phyloP scores from a whole-genome alignment of 225 moss, liverwort and hornwort species.

The Sphagnum contortum region DNA sequence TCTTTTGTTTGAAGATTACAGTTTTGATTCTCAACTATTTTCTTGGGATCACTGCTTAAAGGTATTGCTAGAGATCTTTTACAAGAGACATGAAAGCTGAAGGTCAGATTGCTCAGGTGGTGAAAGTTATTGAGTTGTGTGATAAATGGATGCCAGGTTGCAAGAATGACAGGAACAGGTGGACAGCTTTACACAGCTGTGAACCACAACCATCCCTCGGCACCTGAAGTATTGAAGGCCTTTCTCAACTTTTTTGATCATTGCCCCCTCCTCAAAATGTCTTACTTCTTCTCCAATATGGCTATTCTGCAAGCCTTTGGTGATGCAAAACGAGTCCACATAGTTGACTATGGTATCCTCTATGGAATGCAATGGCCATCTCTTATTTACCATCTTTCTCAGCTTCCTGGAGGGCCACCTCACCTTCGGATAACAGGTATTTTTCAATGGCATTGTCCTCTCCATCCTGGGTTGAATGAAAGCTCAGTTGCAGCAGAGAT shows the following conservation, averaged over 20 bases:
- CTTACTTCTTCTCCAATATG: slow-evolving; percentile 49
- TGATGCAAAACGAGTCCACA: slow-evolving; percentile 47
- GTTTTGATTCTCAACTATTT: too few species aligned
- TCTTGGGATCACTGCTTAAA: too few species aligned
- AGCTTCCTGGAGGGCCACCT: slow-evolving; percentile 56
- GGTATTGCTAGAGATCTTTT: too few species aligned
- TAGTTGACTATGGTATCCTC: slow-evolving; percentile 79
- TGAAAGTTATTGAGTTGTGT: too few species aligned
- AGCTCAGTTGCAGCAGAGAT: too few species aligned
- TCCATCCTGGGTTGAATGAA: too few species aligned
- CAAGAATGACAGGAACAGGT: slow-evolving; percentile 76
- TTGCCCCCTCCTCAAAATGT: slow-evolving; percentile 46
- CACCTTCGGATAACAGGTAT: slow-evolving; percentile 65
- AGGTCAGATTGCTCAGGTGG: too few species aligned
- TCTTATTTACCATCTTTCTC: slow-evolving; percentile 39
- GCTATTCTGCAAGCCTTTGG: slow-evolving; percentile 37
- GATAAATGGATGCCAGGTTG: slow-evolving; percentile 20
- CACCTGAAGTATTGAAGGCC: slow-evolving; percentile 51
- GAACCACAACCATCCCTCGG: slow-evolving; percentile 42
- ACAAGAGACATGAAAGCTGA: too few species aligned
- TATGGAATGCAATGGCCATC: slow-evolving; percentile 93
- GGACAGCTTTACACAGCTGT: slow-evolving; percentile 71
- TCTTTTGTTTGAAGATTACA: too few species aligned
- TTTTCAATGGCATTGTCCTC: not conserved
- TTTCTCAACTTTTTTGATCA: slow-evolving; percentile 32